Base-by-base conservation (phyloP, 1,284 basidiomycete species). In the Mycosarcoma mackinlayi region DNA sequence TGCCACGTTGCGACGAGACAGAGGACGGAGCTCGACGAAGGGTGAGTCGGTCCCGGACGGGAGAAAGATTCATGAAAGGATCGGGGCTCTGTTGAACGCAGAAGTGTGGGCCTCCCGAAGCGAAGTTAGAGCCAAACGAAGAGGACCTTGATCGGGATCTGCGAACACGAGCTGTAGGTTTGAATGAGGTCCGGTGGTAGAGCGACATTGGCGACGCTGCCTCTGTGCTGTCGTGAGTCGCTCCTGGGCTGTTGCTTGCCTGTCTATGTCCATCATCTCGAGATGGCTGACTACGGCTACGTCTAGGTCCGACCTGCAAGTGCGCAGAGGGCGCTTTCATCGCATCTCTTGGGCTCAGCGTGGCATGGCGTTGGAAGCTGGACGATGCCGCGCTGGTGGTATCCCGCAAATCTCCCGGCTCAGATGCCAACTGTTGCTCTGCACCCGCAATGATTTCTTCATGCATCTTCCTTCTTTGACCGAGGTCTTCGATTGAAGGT, bases 401-500 rank as follows among this genome's bases (percentile, higher is more conserved):
- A 14, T 73, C 71, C 45, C 68, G 57, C 63, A 59, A 69, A 7
- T 61, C 63, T 30, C 9, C 58, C 5, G 53, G 23, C 6, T 38
- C 9, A 28, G 53, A 45, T 38, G 37, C 4, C 11, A 34, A 25
- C 1, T 50, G 44, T 33, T 45, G 39, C 13, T 47, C 27, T 9
- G 57, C 57, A 16, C 57, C 62, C 8, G 38, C 31, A 1, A 71
- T 37, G 34, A 61, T 39, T 16, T 62, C 61, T 23, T 62, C 64
- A 6, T 69, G 65, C 50, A 52, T 48, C 41, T 68, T 55, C 8
- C 72, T 27, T 13, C 71, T 44, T 7, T 65, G 49, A 23, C 70
- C 73, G 4, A 79, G 57, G 28, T 79, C 77, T 30, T 79, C 77
- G 14, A 72, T 73, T 30, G 76, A 77, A 6, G 77, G 76, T 23